A percentile compares a stretch with the other conserved stretches of the same genome.
These are phyloP conservation scores for Eragrostis nindensis DNA, from an alignment of 176 grass and related monocot species.

Conservation along the genomic window DNA sequence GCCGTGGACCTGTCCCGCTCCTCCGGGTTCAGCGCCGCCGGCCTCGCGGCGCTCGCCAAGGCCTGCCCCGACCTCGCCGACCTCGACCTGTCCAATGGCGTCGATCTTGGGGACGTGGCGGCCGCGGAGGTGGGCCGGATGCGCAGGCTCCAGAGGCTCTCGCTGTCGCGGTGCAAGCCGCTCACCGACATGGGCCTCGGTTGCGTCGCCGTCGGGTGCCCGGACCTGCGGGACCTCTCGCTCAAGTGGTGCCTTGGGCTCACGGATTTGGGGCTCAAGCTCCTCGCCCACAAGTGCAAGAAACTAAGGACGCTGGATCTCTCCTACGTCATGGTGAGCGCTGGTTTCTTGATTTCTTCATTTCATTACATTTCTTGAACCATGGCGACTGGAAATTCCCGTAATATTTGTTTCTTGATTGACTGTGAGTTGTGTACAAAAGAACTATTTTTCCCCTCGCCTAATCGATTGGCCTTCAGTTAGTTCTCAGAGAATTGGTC, in stretches of 20 bases:
- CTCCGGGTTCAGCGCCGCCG: constrained; percentile 50
- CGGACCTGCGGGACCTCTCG: constrained; percentile 60
- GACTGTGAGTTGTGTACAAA: not conserved
- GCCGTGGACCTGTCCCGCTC: constrained; percentile 78
- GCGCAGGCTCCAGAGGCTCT: constrained; percentile 39
- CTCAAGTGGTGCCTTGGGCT: constrained; percentile 82
- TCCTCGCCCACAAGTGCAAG: constrained; percentile 75
- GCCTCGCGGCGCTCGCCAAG: constrained; percentile 50
- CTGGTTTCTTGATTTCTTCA: constrained; percentile 8
- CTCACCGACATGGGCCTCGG: constrained; percentile 83
- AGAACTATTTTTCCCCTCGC: not conserved
- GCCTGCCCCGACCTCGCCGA: constrained; percentile 51
- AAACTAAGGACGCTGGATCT: constrained; percentile 69
- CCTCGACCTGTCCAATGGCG: constrained; percentile 76
- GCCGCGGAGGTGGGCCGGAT: constrained; percentile 52
- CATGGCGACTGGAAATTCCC: not conserved
- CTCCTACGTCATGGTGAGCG: constrained; percentile 77
- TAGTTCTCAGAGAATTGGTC: constrained; percentile 16
- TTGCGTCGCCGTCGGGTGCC: constrained; percentile 77
- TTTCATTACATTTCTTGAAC: not conserved
- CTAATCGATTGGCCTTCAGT: not conserved
- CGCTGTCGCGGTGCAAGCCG: constrained; percentile 64
- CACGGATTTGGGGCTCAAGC: constrained; percentile 67
- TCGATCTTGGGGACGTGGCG: constrained; percentile 59
- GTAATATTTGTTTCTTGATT: not conserved